Evolutionary conservation across 2,329 filamentous ascomycete species (phyloP).

Genomic region (Fusarium anthophilum): DNA sequence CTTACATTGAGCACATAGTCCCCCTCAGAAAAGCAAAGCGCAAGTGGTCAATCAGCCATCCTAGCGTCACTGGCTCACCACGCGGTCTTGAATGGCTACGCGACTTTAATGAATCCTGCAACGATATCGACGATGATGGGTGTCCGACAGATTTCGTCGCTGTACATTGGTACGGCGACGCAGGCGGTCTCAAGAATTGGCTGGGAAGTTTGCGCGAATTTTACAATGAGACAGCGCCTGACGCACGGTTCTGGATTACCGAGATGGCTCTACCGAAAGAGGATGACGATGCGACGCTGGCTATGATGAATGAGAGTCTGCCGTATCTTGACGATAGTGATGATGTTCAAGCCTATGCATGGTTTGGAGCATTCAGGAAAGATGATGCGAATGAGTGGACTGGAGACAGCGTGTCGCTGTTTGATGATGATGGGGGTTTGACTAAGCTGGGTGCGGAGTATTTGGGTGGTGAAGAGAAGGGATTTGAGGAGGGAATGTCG

Average conservation of each 20-base stretch:
- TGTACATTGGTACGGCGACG: constrained; percentile 55
- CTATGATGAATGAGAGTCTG: constrained; percentile 54
- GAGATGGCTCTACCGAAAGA: constrained; percentile 52
- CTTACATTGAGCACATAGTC: constrained; percentile 50
- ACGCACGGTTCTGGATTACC: constrained; percentile 49
- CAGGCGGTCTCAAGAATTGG: constrained; percentile 48
- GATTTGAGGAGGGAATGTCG: constrained; percentile 49
- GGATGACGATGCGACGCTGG: constrained; percentile 46
- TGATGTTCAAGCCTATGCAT: constrained; percentile 51
- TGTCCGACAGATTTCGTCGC: constrained; percentile 54
- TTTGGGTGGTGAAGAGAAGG: constrained; percentile 50
- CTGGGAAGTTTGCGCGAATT: constrained; percentile 48
- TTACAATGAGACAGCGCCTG: constrained; percentile 44
- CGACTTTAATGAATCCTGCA: constrained; percentile 53
- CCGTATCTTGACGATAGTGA: constrained; percentile 47
- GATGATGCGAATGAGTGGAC: constrained; percentile 53
- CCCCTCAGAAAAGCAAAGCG: constrained; percentile 45
- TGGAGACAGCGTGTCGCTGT: constrained; percentile 50
- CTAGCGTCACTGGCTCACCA: constrained; percentile 52
- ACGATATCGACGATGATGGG: constrained; percentile 49
- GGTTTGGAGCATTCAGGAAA: constrained; percentile 53
- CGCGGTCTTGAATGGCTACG: constrained; percentile 52
- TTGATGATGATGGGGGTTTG: constrained; percentile 49
- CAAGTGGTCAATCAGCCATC: constrained; percentile 53
- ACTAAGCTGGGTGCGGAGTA: constrained; percentile 52